Percentiles rank a stretch among this genome's conserved stretches.
These are phyloP conservation scores for Calonectria pseudoreteaudii DNA, from an alignment of 2,329 filamentous ascomycete genomes.

Conservation along the genomic window DNA sequence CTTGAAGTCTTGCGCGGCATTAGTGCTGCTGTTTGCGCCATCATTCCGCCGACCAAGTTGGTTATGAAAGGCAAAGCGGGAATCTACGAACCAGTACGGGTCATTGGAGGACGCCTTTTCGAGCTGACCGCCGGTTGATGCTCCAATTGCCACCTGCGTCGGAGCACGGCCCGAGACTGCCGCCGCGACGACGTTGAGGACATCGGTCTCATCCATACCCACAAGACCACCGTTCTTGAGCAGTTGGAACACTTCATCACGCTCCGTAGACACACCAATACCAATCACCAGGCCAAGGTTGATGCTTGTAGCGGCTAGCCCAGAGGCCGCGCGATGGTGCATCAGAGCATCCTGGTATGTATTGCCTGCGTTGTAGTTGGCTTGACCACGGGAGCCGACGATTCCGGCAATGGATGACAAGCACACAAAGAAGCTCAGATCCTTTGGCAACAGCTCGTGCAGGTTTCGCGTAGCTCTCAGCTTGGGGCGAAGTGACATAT, in stretches of 20 bases:
- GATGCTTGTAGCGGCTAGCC: background rate
- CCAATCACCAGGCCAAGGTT: conserved; percentile 9
- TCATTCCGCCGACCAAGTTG: background rate
- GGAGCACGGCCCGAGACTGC: conserved; percentile 3
- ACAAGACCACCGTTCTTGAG: background rate
- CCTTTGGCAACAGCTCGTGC: background rate
- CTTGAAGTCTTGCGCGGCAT: background rate
- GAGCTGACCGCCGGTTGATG: conserved; percentile 1
- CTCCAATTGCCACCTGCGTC: background rate
- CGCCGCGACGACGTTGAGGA: background rate
- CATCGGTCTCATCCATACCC: conserved; percentile 2
- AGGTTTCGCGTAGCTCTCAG: background rate
- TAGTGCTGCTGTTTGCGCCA: background rate
- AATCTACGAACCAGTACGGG: background rate
- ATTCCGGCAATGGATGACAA: conserved; percentile 10
- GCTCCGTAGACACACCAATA: background rate
- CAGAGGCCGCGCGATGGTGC: background rate
- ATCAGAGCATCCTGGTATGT: conserved; percentile 16
- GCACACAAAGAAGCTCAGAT: conserved; percentile 18
- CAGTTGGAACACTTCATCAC: background rate
- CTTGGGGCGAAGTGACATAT: background rate
- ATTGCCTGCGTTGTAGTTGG: conserved; percentile 20
- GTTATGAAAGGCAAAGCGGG: background rate
- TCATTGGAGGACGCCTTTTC: background rate
- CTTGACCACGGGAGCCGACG: conserved; percentile 8